These are phyloP conservation scores for Plasmopara halstedii DNA, from an alignment of 352 stramenopile genomes.

Conservation along the genomic window DNA sequence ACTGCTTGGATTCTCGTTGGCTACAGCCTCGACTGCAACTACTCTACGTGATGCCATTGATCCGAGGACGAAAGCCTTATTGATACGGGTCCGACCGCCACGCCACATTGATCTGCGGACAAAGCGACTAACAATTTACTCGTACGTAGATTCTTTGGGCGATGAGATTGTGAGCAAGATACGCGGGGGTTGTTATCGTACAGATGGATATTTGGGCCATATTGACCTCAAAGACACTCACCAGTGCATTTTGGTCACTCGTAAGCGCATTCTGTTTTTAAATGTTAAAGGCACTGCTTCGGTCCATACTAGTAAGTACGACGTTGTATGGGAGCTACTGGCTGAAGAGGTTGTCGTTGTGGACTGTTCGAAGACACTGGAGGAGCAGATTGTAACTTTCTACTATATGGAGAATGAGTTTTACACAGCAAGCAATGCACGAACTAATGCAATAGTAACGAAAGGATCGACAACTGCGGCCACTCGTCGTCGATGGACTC, in stretches of 20 bases:
- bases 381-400: conserved; percentile 33
- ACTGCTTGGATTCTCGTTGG: conserved; percentile 67
- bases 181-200: conserved; percentile 61
- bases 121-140: conserved; percentile 75
- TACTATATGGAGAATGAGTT: conserved; percentile 80
- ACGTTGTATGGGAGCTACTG: conserved; percentile 72
- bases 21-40: conserved; percentile 56
- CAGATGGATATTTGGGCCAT: conserved; percentile 76
- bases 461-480: conserved; percentile 18
- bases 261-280: conserved; percentile 73
- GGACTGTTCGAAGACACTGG: conserved; percentile 35
- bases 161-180: conserved; percentile 83
- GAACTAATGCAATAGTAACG: conserved; percentile 4
- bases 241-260: conserved; percentile 80
- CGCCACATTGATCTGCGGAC: conserved; percentile 79
- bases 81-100: conserved; percentile 69
- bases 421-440: conserved; percentile 19
- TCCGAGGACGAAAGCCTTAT: conserved; percentile 68
- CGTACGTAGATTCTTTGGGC: conserved; percentile 81
- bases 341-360: conserved; percentile 77
- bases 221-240: conserved; percentile 58
- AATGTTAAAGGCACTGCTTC: conserved; percentile 45
- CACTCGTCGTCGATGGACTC: conserved; percentile 25
- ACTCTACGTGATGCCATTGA: conserved; percentile 75
- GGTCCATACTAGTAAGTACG: conserved; percentile 51